These are phyloP conservation scores for Clavispora asparagi DNA, from an alignment of 805 yeast genomes.

Conservation along the genomic window DNA sequence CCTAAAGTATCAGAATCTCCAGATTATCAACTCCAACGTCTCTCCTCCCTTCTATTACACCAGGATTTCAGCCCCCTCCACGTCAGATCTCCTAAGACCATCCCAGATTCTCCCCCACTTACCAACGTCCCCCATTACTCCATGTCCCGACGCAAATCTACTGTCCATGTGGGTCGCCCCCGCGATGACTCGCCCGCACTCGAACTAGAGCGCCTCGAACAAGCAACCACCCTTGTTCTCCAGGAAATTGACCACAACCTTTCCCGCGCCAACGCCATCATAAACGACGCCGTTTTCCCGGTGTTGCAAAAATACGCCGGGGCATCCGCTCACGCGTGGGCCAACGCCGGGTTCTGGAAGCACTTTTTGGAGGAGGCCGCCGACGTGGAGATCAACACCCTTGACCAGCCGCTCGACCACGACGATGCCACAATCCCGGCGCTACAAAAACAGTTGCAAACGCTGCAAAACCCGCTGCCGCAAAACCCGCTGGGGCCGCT, in stretches of 20 bases:
- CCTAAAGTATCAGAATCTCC: no score
- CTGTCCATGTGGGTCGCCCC: slow-evolving; percentile 9
- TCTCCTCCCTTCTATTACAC: neutral
- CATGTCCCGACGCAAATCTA: slow-evolving; percentile 13
- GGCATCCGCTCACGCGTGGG: slow-evolving; percentile 58
- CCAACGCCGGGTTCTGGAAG: slow-evolving; percentile 69
- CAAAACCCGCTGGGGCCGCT: neutral
- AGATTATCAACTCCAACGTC: no score
- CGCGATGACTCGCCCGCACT: slow-evolving; percentile 16
- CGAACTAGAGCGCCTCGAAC: slow-evolving; percentile 63
- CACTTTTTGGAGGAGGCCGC: slow-evolving; percentile 73
- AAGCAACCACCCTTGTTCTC: slow-evolving; percentile 67
- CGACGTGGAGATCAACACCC: slow-evolving; percentile 53
- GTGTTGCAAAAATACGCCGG: slow-evolving; percentile 54
- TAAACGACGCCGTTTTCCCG: slow-evolving; percentile 67
- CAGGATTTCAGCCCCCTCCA: neutral
- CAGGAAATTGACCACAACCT: slow-evolving; percentile 78
- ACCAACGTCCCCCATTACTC: neutral
- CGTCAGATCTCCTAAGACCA: neutral
- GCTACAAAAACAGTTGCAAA: neutral
- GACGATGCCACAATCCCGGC: neutral
- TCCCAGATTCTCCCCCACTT: no score
- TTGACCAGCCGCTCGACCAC: slow-evolving; percentile 35
- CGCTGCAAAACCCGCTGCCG: neutral
- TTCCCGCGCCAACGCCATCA: slow-evolving; percentile 59